phyloP scores from a whole-genome alignment of 306 rosid genomes.

The Cucumis hystrix region DNA sequence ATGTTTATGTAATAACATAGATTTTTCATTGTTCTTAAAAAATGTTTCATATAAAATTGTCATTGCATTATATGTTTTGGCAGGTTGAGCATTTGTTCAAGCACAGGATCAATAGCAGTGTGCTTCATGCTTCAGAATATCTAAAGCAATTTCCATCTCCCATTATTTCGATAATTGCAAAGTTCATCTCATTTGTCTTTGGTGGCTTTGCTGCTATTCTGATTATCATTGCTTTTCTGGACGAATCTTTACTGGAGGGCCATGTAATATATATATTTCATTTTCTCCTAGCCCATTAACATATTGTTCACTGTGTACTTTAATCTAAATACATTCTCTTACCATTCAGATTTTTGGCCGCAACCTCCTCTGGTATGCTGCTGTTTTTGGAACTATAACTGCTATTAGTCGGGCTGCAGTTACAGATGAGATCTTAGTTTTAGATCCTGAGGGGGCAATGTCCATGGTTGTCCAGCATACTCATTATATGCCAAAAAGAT shows the following conservation, averaged over 20 bases:
- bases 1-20: neutral
- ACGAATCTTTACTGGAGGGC: slow-evolving; percentile 92
- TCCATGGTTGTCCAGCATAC: slow-evolving; percentile 81
- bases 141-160: slow-evolving; percentile 93
- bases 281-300: neutral
- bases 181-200: slow-evolving; percentile 77
- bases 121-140: slow-evolving; percentile 66
- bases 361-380: slow-evolving; percentile 94
- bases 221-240: slow-evolving; percentile 78
- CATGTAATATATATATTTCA: slow-evolving; percentile 44
- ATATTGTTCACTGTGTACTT: neutral
- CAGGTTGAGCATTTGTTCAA: slow-evolving; percentile 95
- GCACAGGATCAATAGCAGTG: slow-evolving; percentile 78
- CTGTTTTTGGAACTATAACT: slow-evolving; percentile 82
- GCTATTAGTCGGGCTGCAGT: slow-evolving; percentile 72
- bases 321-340: neutral
- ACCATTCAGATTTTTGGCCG: slow-evolving; percentile 66
- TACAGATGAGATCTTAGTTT: slow-evolving; percentile 54
- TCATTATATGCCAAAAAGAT: slow-evolving; percentile 93
- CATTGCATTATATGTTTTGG: slow-evolving; percentile 3
- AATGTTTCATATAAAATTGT: neutral
- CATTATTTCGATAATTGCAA: slow-evolving; percentile 63
- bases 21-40: slow-evolving; percentile 4
- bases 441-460: slow-evolving; percentile 74
- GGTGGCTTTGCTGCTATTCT: slow-evolving; percentile 94